Evolutionary conservation across 2,329 filamentous ascomycete genomes (phyloP), one percentile per base, ranked within the genome.

Genomic region (Ascochyta koolunga): DNA sequence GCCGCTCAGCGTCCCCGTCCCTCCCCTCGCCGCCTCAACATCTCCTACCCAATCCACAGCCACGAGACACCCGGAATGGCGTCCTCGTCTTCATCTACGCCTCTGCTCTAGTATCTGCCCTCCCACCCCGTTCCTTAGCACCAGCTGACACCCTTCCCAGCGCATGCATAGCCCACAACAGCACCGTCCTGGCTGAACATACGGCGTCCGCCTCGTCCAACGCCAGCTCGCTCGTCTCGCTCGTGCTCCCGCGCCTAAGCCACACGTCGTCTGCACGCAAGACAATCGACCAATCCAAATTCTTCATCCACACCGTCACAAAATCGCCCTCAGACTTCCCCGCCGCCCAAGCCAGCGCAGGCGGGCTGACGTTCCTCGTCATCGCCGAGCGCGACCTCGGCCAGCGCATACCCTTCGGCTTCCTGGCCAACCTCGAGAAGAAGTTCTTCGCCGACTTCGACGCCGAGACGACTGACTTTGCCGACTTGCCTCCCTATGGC

Each of bases 281-380:
- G 62, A 98, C 93, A 49, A 97, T 96, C 80, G 96, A 91, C 35
- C 92, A 97, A 77, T 90, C 92, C 78, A 82, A 88, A 56, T 88
- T 96, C 76, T 91, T 95, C 81, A 95, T 98, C 76, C 93, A 99
- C 83, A 97, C 96, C 82, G 89, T 98, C 71, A 86, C 93, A 69
- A 90, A 95, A 71, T 87, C 91, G 0, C 88, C 91, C 9, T 88
- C 87, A 3, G 84, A 84, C 66, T 84, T 88, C 69, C 79, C 79
- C 51, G 70, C 69, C 56, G 60, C 71, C 50, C 62, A 70, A 61
- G 81, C 82, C 43, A 85, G 87, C 7, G 87, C 90, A 44, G 91
- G 91, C 47, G 90, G 92, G 1, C 84, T 99, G 33, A 96, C 92
- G 40, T 99, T 95, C 77, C 85, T 99, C 42, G 91, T 96, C 55